Conservation (phyloP, 345 rosid species). For the Salix koriyanagi region DNA sequence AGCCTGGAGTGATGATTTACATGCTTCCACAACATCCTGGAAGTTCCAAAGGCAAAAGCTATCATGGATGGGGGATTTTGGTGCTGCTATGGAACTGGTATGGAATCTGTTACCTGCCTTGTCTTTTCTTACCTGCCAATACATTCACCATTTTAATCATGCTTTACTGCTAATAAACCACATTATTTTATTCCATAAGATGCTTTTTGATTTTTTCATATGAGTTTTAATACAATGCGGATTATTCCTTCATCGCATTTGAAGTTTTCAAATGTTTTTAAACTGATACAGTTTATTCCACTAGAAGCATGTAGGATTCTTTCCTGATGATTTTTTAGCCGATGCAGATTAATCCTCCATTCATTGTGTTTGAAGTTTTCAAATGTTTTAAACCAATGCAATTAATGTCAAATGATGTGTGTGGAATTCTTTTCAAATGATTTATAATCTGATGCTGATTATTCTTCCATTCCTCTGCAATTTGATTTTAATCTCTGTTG, state of each 20-base stretch:
- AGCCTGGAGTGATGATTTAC: constrained; percentile 92
- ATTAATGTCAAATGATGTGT: too few relatives aligned
- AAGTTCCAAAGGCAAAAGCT: constrained; percentile 65
- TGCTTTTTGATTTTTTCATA: neutral
- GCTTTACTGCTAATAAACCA: neutral
- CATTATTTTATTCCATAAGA: too few relatives aligned
- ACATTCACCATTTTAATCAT: neutral
- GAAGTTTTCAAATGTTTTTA: too few relatives aligned
- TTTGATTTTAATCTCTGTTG: neutral
- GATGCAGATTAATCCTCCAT: too few relatives aligned
- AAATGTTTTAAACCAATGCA: too few relatives aligned
- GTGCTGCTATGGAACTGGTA: constrained; percentile 99
- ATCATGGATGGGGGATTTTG: constrained; percentile 96
- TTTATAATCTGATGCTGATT: too few relatives aligned
- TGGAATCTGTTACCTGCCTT: neutral
- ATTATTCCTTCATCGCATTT: neutral
- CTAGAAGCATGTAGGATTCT: too few relatives aligned
- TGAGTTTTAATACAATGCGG: neutral
- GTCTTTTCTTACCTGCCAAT: neutral
- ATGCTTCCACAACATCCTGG: constrained; percentile 84
- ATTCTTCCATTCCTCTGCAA: neutral
- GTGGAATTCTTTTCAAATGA: too few relatives aligned
- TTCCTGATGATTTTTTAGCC: too few relatives aligned
- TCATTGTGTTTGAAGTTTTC: too few relatives aligned
- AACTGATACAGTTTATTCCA: too few relatives aligned